Percentiles rank a stretch among this genome's conserved stretches.
Conservation (phyloP, 2,329 filamentous ascomycete genomes). For the Colletotrichum destructivum region DNA sequence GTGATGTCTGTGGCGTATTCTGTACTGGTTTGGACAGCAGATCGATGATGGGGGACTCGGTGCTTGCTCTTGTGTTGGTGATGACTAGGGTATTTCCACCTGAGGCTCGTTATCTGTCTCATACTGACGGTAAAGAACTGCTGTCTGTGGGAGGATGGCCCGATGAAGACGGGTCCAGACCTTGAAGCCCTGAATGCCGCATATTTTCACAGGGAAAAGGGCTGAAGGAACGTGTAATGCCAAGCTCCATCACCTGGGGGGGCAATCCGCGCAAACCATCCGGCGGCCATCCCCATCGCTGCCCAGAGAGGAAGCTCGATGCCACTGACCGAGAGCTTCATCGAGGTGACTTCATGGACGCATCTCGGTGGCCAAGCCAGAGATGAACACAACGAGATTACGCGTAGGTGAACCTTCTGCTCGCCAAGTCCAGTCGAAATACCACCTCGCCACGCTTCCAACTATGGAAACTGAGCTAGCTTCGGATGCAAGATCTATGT, state of each 20-base stretch:
- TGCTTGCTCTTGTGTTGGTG: neutral
- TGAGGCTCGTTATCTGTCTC: neutral
- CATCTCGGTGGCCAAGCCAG: neutral
- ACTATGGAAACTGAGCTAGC: neutral
- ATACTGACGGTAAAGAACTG: neutral
- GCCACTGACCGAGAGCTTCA: constrained; percentile 9
- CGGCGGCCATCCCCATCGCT: neutral
- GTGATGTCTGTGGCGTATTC: neutral
- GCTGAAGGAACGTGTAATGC: constrained; percentile 1
- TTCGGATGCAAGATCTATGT: constrained; percentile 20
- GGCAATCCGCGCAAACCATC: neutral
- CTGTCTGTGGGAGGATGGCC: neutral
- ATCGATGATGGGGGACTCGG: neutral
- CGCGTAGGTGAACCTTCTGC: neutral
- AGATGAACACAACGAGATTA: neutral
- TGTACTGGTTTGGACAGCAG: neutral
- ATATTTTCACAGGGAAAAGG: neutral
- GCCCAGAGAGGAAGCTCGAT: constrained; percentile 6
- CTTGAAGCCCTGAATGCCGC: neutral
- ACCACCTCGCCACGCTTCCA: neutral
- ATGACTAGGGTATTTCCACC: neutral
- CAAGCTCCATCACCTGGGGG: neutral
- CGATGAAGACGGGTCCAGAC: constrained; percentile 1
- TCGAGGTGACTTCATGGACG: neutral
- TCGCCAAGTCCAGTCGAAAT: neutral